Base-by-base conservation (phyloP, 345 rosid genomes). In the Brassica carinata region DNA sequence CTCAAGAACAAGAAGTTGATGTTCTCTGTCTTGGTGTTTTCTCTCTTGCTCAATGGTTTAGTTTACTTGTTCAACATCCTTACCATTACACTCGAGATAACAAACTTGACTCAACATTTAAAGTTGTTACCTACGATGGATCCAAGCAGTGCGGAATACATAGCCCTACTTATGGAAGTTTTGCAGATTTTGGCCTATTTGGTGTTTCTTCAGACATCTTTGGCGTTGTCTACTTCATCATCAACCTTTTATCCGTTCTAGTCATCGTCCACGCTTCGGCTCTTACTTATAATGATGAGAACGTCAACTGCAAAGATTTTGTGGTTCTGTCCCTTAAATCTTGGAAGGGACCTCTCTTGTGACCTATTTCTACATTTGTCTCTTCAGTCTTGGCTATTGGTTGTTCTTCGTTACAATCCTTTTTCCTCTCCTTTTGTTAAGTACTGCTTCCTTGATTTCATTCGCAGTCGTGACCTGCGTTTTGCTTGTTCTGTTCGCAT, bases 201-300 rank as follows among this genome's bases (percentile, higher is more conserved):
- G 3, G 73, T 0, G 72, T 43, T 13, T 57, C 84, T 0, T 84
- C 67, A 45, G 78, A 81, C 78, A 61, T 86, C 34, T 69, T 67
- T 62, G 2, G 64, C 0, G 30, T 63, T 4, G 3, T 80, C 72
- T 31, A 14, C 64, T 73, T 53, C 9, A 8, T 71, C 13, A 27
- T 77, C 43, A 76, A 72, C 70, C 61, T 88, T 8, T 66, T 87
- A 51, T 73, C 84, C 27, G 5, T 71, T 7, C 23, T 76, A 0
- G 75, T 79, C 30, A 83, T 83, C 7, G 85, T 87, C 74, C 77
- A 79, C 0, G 88, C 86, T 1, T 72, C 93, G 0, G 86, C 93
- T 31, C 26, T 79, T 8, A 43, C 75, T 1, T 68, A 75, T 58
- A 71, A 71, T 6, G 83, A 81, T 9, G 85, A 82, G 7, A 55